Evolutionary conservation across 2,329 filamentous ascomycete species (phyloP), one percentile per base, ranked within the genome.

Genomic region (Scorias spongiosa): DNA sequence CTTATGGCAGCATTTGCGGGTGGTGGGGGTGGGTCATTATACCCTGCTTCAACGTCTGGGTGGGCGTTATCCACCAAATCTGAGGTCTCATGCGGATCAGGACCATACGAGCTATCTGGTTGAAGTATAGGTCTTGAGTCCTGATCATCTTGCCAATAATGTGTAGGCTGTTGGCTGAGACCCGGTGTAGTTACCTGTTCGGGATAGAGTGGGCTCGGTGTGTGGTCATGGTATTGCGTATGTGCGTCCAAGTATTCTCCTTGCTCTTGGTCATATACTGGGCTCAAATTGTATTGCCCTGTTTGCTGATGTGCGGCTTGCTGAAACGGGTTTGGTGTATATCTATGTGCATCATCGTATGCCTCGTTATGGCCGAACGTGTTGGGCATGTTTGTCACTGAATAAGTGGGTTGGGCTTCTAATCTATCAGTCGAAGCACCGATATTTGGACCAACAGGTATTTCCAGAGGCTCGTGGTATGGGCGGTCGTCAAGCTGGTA

Each of bases 401-500:
- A 83, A 59, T 84, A 84, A 45, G 88, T 89, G 41, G 86, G 84
- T 62, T 95, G 88, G 50, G 88, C 73, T 46, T 82, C 78, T 42
- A 96, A 69, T 45, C 80, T 74, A 64, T 96, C 89, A 56, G 78
- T 80, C 1, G 81, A 76, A 15, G 77, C 80, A 46, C 68, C 64
- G 26, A 68, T 63, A 40, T 71, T 66, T 44, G 74, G 73, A 3
- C 75, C 78, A 64, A 75, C 72, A 46, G 80, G 82, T 59, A 86
- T 84, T 52, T 84, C 76, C 42, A 88, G 67, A 48, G 78, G 78
- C 40, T 67, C 62, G 51, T 63, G 63, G 59, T 85, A 88, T 8
- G 80, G 78, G 51, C 79, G 76, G 61, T 93, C 84, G 39, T 91
- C 81, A 40, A 93, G 73, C 59, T 93, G 84, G 62, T 94, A 93